Evolutionary conservation across 768 basidiomycete species (phyloP), one percentile per base, ranked within the genome.

Genomic region (Naganishia vaughanmartiniae): DNA sequence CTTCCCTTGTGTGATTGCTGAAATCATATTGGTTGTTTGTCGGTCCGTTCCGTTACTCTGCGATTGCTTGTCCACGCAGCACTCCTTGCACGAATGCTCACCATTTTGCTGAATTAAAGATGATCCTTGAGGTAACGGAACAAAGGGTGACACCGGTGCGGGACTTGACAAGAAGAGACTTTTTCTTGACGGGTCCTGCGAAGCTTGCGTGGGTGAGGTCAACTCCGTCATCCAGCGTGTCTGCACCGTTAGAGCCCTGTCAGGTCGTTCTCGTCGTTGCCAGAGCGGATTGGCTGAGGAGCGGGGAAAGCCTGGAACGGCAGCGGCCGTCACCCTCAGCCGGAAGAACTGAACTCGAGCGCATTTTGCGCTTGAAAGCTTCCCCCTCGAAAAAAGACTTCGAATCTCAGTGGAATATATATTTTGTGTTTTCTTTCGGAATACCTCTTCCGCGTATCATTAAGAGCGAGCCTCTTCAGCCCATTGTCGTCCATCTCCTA

Each of bases 111-210:
- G 60, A 63, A 63, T 63, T 63, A 63, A 51, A 51, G 48, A 42
- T 63, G 60, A 63, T 63, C 60, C 60, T 63, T 63, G 60, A 63
- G 60, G 60, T 63, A 42, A 63, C 39, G 60, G 60, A 63, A 63
- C 60, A 63, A 63, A 63, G 39, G n/a, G 60, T 63, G 60, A 63
- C 60, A 63, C 60, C 60, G 60, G 60, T 63, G 60, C 60, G 60
- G 48, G 60, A 63, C 60, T 21, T 63, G 60, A 30, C 60, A 63
- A 63, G 60, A 63, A 55, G n/a, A 63, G 60, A 45, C 19, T 24
- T 51, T 51, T 30, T 63, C 60, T 63, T 63, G 60, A 26, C 60
- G 36, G 54, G 60, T 63, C 60, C 24, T 63, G 60, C 60, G 42
- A 63, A 63, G 60, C 60, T 63, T 63, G 60, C 39, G 48, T 42